phyloP scores from a whole-genome alignment of 495 filamentous ascomycete species.

The Emericellopsis terricola region DNA sequence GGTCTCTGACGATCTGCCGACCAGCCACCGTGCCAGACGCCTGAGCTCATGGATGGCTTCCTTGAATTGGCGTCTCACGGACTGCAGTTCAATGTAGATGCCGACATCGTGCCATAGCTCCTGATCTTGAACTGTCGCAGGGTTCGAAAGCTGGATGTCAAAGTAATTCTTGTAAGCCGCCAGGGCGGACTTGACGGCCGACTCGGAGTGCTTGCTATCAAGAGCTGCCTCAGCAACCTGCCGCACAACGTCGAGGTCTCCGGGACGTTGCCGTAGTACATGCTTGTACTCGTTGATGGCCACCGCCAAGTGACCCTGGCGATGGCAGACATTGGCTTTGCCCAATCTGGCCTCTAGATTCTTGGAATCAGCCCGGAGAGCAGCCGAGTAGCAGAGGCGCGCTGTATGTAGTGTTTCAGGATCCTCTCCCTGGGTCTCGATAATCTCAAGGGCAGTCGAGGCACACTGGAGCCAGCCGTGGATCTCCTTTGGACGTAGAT shows the following conservation, averaged over 20 bases:
- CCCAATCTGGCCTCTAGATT: constrained; percentile 39
- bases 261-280: constrained; percentile 37
- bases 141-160: constrained; percentile 19
- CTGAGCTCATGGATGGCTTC: constrained; percentile 52
- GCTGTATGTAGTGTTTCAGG: constrained; percentile 32
- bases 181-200: constrained; percentile 31
- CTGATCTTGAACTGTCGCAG: constrained; percentile 26
- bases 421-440: constrained; percentile 37
- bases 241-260: constrained; percentile 41
- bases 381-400: constrained; percentile 49
- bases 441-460: constrained; percentile 33
- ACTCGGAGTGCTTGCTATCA: constrained; percentile 29
- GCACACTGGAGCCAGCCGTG: constrained; percentile 52
- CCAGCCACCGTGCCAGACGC: constrained; percentile 57
- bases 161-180: constrained; percentile 45
- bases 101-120: constrained; percentile 75
- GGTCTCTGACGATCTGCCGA: constrained; percentile 52
- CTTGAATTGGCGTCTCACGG: constrained; percentile 36
- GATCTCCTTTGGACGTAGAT: constrained; percentile 49
- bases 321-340: constrained; percentile 38
- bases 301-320: constrained; percentile 33
- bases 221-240: constrained; percentile 47
- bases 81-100: constrained; percentile 66
- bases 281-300: constrained; percentile 45
- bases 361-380: constrained; percentile 40